Base-by-base conservation (phyloP, 106 monocot genomes). In the Acorus calamus region DNA sequence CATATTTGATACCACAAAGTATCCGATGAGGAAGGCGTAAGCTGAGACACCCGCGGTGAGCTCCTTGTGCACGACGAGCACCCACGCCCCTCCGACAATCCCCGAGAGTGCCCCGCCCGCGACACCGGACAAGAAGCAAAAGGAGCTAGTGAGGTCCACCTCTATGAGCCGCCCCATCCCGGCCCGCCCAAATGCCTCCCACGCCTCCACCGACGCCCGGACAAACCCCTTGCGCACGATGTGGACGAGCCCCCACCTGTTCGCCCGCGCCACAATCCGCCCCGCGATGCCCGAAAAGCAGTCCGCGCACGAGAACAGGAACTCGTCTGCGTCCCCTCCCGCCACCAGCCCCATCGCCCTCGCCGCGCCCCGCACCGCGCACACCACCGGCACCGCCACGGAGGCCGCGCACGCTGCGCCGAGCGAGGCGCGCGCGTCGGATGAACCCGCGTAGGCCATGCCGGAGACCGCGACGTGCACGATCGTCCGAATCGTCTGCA, bases 241-340 rank as follows among this genome's bases (percentile, higher is more conserved):
- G 11, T 78, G 77, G 43, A 85, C 92, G 50, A 82, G 74, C 8
- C 82, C 92, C 88, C 88, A 92, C 50, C 82, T 62, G 68, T 92
- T 92, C 42, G 53, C 82, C 42, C 65, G 11, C 11, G 69, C 60
- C 47, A 76, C 51, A 42, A 92, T 67, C 55, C 57, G 28, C 53
- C 82, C 84, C 8, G 92, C 70, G 12, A 85, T 11, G 12, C 54
- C 68, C 28, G 59, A 14, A 62, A 46, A 79, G 73, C 92, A 92
- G 50, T 58, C 57, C 9, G 72, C 57, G 62, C 87, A 84, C 0
- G 87, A 92, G 81, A 79, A 92, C 42, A 92, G 50, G 68, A 84
- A 92, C 77, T 92, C 92, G 14, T 87, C 87, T 0, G 71, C 11
- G 66, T 64, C 84, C 0, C 74, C 79, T 0, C 87, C 73, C 10